Conservation (phyloP, 441 rosid species). For the Melastoma candidum region DNA sequence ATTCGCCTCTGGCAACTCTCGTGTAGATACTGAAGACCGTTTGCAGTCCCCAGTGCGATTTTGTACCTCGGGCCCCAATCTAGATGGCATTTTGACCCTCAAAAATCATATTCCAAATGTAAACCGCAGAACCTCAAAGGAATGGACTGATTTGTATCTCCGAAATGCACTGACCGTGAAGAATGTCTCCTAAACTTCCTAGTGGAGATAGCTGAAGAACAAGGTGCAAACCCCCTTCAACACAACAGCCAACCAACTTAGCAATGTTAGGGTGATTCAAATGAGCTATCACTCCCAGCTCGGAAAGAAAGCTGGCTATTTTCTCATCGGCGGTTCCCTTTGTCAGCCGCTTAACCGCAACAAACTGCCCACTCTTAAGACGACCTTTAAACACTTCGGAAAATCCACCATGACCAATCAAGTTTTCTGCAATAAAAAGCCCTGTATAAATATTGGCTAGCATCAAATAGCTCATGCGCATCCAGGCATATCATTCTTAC, state of each 20-base stretch:
- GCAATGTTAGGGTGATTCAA: conserved; percentile 83
- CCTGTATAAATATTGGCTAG: background rate
- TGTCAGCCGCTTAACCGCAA: conserved; percentile 53
- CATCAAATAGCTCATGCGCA: background rate
- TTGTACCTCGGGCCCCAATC: conserved; percentile 78
- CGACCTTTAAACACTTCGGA: conserved; percentile 73
- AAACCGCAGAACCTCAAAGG: too few relatives aligned
- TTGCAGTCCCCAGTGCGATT: conserved; percentile 74
- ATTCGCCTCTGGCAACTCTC: conserved; percentile 69
- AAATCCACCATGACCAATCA: conserved; percentile 77
- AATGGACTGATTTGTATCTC: too few relatives aligned
- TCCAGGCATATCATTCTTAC: conserved; percentile 19
- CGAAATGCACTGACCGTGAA: conserved; percentile 46
- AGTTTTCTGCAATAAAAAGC: conserved; percentile 39
- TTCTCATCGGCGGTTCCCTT: conserved; percentile 71
- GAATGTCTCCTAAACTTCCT: conserved; percentile 72
- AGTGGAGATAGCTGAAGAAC: conserved; percentile 61
- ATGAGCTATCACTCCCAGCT: conserved; percentile 80
- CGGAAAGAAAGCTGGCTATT: conserved; percentile 56
- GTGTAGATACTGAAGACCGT: conserved; percentile 80
- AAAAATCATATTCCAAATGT: background rate
- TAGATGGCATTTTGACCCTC: conserved; percentile 42
- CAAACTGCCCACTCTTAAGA: conserved; percentile 49
- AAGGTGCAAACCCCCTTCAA: conserved; percentile 78
- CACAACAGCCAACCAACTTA: conserved; percentile 69